Percentiles rank a stretch among this genome's conserved stretches.
Evolutionary conservation across 2,329 filamentous ascomycete genomes (phyloP).

Genomic region (Neofusicoccum kwambonambiense): DNA sequence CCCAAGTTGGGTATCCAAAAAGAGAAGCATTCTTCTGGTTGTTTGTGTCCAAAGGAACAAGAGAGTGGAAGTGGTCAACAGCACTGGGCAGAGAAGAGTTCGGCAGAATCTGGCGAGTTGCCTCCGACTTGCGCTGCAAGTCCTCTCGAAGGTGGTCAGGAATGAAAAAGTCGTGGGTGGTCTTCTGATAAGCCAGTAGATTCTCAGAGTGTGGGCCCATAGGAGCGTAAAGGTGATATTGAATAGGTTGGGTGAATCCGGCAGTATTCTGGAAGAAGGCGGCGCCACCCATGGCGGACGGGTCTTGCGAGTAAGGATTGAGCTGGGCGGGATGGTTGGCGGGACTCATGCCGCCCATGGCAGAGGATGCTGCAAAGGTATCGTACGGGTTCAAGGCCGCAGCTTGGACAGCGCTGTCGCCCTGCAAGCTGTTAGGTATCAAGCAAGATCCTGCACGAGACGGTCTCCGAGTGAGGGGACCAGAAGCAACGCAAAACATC

Average conservation of each 20-base stretch:
- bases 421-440: slow-evolving; percentile 24
- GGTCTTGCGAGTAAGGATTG: slow-evolving; percentile 75
- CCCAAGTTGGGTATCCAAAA: slow-evolving; percentile 88
- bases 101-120: slow-evolving; percentile 78
- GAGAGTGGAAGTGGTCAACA: slow-evolving; percentile 86
- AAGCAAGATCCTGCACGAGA: neutral
- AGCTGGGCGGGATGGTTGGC: slow-evolving; percentile 42
- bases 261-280: slow-evolving; percentile 64
- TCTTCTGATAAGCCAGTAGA: slow-evolving; percentile 78
- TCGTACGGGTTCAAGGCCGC: slow-evolving; percentile 41
- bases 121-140: slow-evolving; percentile 82
- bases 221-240: slow-evolving; percentile 92
- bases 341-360: slow-evolving; percentile 33
- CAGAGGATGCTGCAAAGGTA: slow-evolving; percentile 41
- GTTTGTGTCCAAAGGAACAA: slow-evolving; percentile 83
- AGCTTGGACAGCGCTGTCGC: slow-evolving; percentile 31
- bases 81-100: slow-evolving; percentile 71
- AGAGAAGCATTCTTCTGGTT: slow-evolving; percentile 74
- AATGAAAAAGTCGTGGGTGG: slow-evolving; percentile 88
- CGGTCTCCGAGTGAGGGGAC: neutral
- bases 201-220: slow-evolving; percentile 80
- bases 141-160: slow-evolving; percentile 85
- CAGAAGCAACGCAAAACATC: neutral
- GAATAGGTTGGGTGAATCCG: slow-evolving; percentile 56
- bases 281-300: slow-evolving; percentile 57